A percentile compares a stretch with the other conserved stretches of the same genome.
Conservation (phyloP, 306 rosid species). For the Rosa rugosa region DNA sequence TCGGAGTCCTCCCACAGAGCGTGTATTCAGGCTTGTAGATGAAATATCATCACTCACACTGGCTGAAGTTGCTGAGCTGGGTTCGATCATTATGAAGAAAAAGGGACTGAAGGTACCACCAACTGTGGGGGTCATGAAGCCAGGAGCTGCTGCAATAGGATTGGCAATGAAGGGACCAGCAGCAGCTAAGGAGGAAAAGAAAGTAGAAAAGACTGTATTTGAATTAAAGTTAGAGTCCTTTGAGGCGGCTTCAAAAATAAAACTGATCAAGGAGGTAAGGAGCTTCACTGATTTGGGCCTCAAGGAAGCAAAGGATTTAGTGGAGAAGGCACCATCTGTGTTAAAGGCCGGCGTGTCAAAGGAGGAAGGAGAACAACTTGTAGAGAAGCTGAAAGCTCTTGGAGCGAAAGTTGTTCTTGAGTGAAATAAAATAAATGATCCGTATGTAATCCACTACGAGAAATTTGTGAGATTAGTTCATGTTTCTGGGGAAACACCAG, state of each 20-base stretch:
- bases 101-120: slow-evolving; percentile 67
- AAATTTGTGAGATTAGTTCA: slow-evolving; percentile 1
- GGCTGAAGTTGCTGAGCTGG: slow-evolving; percentile 72
- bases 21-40: slow-evolving; percentile 80
- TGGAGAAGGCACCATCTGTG: slow-evolving; percentile 75
- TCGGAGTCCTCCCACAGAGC: slow-evolving; percentile 80
- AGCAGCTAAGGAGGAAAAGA: slow-evolving; percentile 71
- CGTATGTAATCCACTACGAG: not conserved
- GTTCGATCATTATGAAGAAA: slow-evolving; percentile 61
- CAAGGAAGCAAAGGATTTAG: slow-evolving; percentile 84
- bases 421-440: slow-evolving; percentile 28
- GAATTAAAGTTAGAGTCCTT: slow-evolving; percentile 78
- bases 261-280: slow-evolving; percentile 83
- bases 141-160: slow-evolving; percentile 73
- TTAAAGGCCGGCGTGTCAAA: slow-evolving; percentile 79
- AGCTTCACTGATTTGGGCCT: slow-evolving; percentile 84
- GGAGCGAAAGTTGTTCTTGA: slow-evolving; percentile 87
- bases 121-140: slow-evolving; percentile 64
- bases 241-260: slow-evolving; percentile 82
- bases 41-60: slow-evolving; percentile 78
- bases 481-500: slow-evolving; percentile 8
- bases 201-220: slow-evolving; percentile 71
- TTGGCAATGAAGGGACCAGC: slow-evolving; percentile 50
- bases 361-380: slow-evolving; percentile 81
- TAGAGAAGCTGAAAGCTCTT: slow-evolving; percentile 85